Percentiles rank a stretch among this genome's conserved stretches.
phyloP scores from a whole-genome alignment of 202 grass and related monocot species.

The Carex sylvatica region DNA sequence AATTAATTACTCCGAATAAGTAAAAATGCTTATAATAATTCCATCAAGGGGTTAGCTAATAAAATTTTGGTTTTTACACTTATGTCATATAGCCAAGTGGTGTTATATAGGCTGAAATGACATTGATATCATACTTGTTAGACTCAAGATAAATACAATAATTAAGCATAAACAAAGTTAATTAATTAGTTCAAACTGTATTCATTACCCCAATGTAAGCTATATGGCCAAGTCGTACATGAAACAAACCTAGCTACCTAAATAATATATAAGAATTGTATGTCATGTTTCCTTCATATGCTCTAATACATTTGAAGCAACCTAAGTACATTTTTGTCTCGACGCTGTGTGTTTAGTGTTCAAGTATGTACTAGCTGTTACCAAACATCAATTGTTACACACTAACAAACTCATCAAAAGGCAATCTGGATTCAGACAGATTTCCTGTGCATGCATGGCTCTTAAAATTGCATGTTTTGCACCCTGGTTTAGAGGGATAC shows the following conservation, averaged over 20 bases:
- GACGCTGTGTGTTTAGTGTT: background rate
- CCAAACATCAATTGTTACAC: slow-evolving; percentile 22
- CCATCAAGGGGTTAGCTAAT: background rate
- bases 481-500: background rate
- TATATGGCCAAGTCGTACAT: background rate
- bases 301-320: slow-evolving; percentile 28
- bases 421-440: background rate
- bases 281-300: background rate
- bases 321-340: slow-evolving; percentile 7
- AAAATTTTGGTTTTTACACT: background rate
- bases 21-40: background rate
- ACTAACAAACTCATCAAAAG: slow-evolving; percentile 6
- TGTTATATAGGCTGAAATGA: too few species aligned
- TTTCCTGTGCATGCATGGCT: background rate
- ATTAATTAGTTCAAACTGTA: background rate
- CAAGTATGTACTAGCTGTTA: background rate
- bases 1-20: background rate
- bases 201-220: background rate
- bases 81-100: background rate
- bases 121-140: too few species aligned
- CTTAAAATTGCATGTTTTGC: background rate
- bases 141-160: background rate
- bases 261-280: background rate
- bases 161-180: background rate
- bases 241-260: background rate